Evolutionary conservation across 257 asterid species (phyloP), one percentile per base, ranked within the genome.

Genomic region (Primulina eburnea): DNA sequence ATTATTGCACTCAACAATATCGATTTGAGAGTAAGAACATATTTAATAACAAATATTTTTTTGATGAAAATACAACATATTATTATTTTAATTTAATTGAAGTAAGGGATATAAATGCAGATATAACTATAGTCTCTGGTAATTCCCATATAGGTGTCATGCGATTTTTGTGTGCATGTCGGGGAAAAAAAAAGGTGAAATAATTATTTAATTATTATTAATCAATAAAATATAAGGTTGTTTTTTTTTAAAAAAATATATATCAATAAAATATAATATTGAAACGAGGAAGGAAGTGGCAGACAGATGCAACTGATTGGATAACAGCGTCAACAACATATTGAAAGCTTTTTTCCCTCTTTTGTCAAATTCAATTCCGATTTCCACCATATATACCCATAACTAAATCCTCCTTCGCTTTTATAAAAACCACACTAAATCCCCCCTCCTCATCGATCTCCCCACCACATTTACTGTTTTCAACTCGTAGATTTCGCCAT

Each of bases 251-350:
- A 24, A 24, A 24, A 24, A 24, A 24, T 0, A 24, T 62, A 26
- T 2, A 26, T 2, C 4, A 2, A 30, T 2, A 30, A 30, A 30
- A 30, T 2, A 30, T 55, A 30, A 32, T 71, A 59, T 35, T 24
- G 62, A 52, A 59, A 35, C 62, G 71, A 52, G 56, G 78, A 71
- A 14, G 57, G 69, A 76, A 83, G 92, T 86, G 92, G 95, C 89
- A 86, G 92, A 80, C 92, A 88, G 70, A 65, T 75, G 79, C 81
- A 79, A 85, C 40, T 78, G 85, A 85, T 77, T 79, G 81, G 76
- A 76, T 81, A 77, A 76, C 72, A 60, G 68, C 79, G 71, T 79
- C 85, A 65, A 73, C 64, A 74, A 73, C 79, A 80, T 80, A 65
- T 83, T 75, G 68, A 82, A 75, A 50, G 62, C 72, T 26, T 61